Percentiles rank a stretch among this genome's conserved stretches.
Evolutionary conservation across 352 stramenopile species (phyloP).

Genomic region (Pilasporangium apinafurcum): DNA sequence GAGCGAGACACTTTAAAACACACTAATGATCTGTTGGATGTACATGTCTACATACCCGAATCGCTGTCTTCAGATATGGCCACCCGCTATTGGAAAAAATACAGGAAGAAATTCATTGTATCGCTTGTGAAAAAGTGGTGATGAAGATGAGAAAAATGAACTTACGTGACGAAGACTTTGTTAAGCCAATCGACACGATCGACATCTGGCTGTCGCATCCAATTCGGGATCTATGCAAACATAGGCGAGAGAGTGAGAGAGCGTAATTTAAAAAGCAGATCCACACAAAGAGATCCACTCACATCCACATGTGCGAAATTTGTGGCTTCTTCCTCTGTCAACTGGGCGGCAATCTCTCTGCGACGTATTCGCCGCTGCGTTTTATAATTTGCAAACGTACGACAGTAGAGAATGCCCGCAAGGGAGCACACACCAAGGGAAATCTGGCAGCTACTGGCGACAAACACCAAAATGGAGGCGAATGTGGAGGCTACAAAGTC

Average conservation of each 20-base stretch:
- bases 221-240: constrained; percentile 33
- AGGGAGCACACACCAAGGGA: constrained; percentile 36
- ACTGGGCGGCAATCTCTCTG: constrained; percentile 11
- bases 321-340: constrained; percentile 15
- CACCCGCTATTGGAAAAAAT: constrained; percentile 28
- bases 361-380: constrained; percentile 15
- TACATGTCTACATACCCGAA: constrained; percentile 26
- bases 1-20: not conserved
- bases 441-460: constrained; percentile 24
- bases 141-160: not conserved
- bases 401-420: constrained; percentile 32
- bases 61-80: constrained; percentile 72
- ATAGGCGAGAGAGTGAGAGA: not conserved
- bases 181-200: constrained; percentile 79
- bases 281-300: not conserved
- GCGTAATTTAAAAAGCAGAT: not conserved
- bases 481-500: constrained; percentile 26
- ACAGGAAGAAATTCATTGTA: not conserved
- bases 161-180: constrained; percentile 48
- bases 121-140: too few species aligned
- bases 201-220: constrained; percentile 51
- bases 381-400: constrained; percentile 54
- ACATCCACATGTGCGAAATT: constrained; percentile 26
- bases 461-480: constrained; percentile 23
- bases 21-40: too few species aligned